Percentiles rank a stretch among this genome's conserved stretches.
Conservation (phyloP, 306 rosid genomes). For the Mimosa pudica region DNA sequence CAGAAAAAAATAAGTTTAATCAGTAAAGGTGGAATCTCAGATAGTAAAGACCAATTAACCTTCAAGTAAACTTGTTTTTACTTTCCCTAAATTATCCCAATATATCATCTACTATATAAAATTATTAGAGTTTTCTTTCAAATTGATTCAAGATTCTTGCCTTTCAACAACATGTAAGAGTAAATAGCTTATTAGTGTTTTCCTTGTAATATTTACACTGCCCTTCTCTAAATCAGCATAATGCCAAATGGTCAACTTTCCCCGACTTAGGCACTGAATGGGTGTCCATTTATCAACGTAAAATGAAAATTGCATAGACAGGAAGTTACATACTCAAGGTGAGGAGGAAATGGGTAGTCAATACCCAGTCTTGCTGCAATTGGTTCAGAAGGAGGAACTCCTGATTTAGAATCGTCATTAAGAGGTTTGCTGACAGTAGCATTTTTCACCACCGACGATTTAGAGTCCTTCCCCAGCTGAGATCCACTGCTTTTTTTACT, state of each 20-base stretch:
- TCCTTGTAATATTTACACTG: not conserved
- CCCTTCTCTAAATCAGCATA: not conserved
- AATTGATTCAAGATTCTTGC: not conserved
- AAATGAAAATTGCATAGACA: conserved; percentile 28
- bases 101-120: not conserved
- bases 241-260: conserved; percentile 6
- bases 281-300: conserved; percentile 15
- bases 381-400: conserved; percentile 59
- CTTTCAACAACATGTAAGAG: not conserved
- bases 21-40: not conserved
- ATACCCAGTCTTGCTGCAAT: conserved; percentile 86
- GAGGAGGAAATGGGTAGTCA: conserved; percentile 91
- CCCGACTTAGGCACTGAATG: not conserved
- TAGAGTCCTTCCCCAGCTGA: conserved; percentile 45
- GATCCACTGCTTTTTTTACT: conserved; percentile 36
- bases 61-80: not conserved
- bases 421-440: conserved; percentile 38
- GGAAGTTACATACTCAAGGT: conserved; percentile 67
- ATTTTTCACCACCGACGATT: conserved; percentile 36
- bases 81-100: not conserved
- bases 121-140: not conserved
- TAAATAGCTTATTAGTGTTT: not conserved
- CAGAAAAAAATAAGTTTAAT: conserved; percentile 26
- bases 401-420: conserved; percentile 48
- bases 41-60: conserved; percentile 14